These are phyloP conservation scores for Isabelozyma heimii DNA, from an alignment of 805 yeast genomes.

Conservation along the genomic window DNA sequence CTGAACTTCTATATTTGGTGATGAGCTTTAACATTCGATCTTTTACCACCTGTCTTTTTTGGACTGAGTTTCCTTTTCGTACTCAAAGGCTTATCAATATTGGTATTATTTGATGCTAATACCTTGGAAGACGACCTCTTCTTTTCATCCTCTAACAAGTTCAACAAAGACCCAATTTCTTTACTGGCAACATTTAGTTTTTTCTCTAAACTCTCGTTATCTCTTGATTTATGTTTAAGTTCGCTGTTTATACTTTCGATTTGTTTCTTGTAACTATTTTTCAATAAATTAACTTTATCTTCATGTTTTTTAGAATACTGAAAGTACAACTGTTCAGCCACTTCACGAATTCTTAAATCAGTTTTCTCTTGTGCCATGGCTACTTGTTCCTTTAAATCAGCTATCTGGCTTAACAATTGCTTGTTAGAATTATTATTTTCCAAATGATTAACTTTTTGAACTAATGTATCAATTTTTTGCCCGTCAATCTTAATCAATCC, in stretches of 20 bases:
- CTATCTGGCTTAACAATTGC: conserved; percentile 14
- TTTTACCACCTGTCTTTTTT: conserved; percentile 4
- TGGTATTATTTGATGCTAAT: neutral
- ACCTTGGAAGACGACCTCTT: neutral
- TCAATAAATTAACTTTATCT: conserved; percentile 61
- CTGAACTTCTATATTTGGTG: neutral
- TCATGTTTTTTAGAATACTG: conserved; percentile 79
- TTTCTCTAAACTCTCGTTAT: conserved; percentile 48
- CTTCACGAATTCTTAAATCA: conserved; percentile 53
- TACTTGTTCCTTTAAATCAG: conserved; percentile 20
- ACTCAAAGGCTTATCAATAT: neutral
- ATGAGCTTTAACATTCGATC: neutral
- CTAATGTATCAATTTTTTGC: conserved; percentile 26
- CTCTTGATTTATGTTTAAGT: conserved; percentile 46
- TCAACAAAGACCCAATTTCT: conserved; percentile 58
- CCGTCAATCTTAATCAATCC: conserved; percentile 29
- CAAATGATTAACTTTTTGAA: conserved; percentile 16
- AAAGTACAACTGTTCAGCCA: conserved; percentile 67
- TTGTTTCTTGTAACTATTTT: conserved; percentile 26
- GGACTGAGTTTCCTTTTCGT: conserved; percentile 6
- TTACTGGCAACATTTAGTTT: conserved; percentile 20
- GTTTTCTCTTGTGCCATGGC: conserved; percentile 44
- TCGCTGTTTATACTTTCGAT: conserved; percentile 41
- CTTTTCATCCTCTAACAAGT: conserved; percentile 22
- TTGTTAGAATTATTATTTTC: conserved; percentile 9